Conservation (phyloP, 768 basidiomycete genomes). For the Suillus luteus region DNA sequence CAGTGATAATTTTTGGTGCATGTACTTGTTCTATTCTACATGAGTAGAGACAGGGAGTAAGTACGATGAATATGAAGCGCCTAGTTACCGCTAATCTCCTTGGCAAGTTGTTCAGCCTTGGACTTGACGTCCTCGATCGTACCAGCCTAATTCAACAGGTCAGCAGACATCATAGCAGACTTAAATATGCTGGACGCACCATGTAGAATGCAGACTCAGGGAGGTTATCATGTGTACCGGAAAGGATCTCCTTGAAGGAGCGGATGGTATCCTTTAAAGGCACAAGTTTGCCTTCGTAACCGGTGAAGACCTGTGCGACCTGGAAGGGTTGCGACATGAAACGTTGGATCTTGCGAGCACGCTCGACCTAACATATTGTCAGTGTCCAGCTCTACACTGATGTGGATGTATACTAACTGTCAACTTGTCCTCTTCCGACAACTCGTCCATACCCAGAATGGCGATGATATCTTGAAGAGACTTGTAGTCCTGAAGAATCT, state of each 20-base stretch:
- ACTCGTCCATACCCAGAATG: slow-evolving; percentile 99
- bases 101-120: slow-evolving; percentile 97
- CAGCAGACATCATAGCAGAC: background rate
- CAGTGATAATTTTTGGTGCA: slow-evolving; percentile 13
- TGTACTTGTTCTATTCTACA: slow-evolving; percentile 19
- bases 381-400: background rate
- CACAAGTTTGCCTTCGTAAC: slow-evolving; percentile 97
- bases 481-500: slow-evolving; percentile 97
- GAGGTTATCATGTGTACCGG: slow-evolving; percentile 82
- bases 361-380: slow-evolving; percentile 70
- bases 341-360: slow-evolving; percentile 97
- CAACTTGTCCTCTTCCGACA: slow-evolving; percentile 99
- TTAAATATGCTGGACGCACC: slow-evolving; percentile 41
- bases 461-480: slow-evolving; percentile 99
- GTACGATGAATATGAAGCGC: slow-evolving; percentile 15
- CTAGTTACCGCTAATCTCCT: slow-evolving; percentile 74
- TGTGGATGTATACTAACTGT: slow-evolving; percentile 59
- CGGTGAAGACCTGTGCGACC: slow-evolving; percentile 99
- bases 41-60: background rate
- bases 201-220: slow-evolving; percentile 99
- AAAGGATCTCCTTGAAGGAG: slow-evolving; percentile 97
- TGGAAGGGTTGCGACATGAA: slow-evolving; percentile 99
- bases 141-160: slow-evolving; percentile 52
- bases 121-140: slow-evolving; percentile 96
- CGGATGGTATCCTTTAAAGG: slow-evolving; percentile 94